phyloP scores from a whole-genome alignment of 768 basidiomycete genomes.

The Lactifluus rugatus region DNA sequence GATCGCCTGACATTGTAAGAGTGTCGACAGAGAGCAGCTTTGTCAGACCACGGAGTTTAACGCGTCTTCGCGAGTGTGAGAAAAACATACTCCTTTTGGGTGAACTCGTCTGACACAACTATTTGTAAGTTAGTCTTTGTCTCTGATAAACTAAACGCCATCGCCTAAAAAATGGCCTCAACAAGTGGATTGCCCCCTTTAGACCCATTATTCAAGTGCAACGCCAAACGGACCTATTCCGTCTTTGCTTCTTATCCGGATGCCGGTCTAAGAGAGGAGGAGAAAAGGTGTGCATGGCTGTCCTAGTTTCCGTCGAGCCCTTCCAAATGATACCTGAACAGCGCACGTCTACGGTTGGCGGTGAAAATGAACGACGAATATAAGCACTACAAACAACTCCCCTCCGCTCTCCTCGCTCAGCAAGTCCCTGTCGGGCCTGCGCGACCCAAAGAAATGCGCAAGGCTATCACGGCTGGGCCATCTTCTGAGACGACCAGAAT shows the following conservation, averaged over 20 bases:
- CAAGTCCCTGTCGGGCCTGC: slow-evolving; percentile 76
- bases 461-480: slow-evolving; percentile 63
- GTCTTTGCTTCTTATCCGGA: slow-evolving; percentile 60
- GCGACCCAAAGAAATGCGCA: slow-evolving; percentile 52
- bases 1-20: background rate
- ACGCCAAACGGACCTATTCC: slow-evolving; percentile 63
- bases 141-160: background rate
- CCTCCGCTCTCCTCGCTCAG: slow-evolving; percentile 68
- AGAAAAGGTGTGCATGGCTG: slow-evolving; percentile 45
- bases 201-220: slow-evolving; percentile 50
- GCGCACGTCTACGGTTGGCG: slow-evolving; percentile 63
- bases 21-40: background rate
- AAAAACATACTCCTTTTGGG: background rate
- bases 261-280: slow-evolving; percentile 53
- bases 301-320: background rate
- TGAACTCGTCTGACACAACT: no score
- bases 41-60: no score
- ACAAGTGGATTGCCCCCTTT: slow-evolving; percentile 46
- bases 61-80: background rate
- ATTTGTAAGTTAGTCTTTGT: no score
- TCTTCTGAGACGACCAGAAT: slow-evolving; percentile 45
- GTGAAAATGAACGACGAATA: slow-evolving; percentile 90
- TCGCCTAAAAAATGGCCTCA: slow-evolving; percentile 26
- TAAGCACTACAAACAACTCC: slow-evolving; percentile 74
- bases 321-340: slow-evolving; percentile 22